Base-by-base conservation (phyloP, 805 yeast genomes). In the Vanderwaltozyma tropicalis region DNA sequence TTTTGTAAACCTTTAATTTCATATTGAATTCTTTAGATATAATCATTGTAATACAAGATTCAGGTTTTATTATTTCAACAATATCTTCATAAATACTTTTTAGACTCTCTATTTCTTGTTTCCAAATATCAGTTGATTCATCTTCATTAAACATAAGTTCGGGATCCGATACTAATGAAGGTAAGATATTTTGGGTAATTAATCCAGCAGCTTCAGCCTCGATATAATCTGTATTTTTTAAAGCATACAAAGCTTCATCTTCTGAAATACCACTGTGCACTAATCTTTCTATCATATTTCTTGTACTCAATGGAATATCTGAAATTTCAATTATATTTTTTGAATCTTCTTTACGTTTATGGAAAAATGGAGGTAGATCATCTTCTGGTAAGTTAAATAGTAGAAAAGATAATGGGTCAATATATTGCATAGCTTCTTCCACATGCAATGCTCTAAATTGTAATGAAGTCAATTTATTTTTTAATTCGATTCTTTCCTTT, bases 381-480 rank as follows among this genome's bases (percentile, higher is more conserved):
- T 88, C 97, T 45, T 92, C 96, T 0, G 97, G 97, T 3, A 89
- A 74, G 51, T 89, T 92, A 46, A 88, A 78, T 10, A 89, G 61
- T 15, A 89, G 68, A 65, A 62, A 66, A 0, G 69, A 64, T 7
- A 66, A 37, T 2, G 71, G 69, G 46, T 66, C 71, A 35, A 53
- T 55, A 50, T 83, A 83, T 20, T 64, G 61, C 33, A 84, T 60
- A 0, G 96, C 77, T 50, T 89, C 97, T 2, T 63, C 59, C 1
- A 80, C 73, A 53, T 88, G 96, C 1, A 71, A 51, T 26, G 63
- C 58, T 40, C 87, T 71, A 50, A 89, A 89, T 0, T 94, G 92
- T n/a, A 74, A 54, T 4, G 59, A 45, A 3, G 50, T 22, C 5
- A 86, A 57, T 25, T 53, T 52, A 5, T 52, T 48, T 18, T 59